Conservation (phyloP, 2,329 filamentous ascomycete species). For the Coniochaeta sp. region DNA sequence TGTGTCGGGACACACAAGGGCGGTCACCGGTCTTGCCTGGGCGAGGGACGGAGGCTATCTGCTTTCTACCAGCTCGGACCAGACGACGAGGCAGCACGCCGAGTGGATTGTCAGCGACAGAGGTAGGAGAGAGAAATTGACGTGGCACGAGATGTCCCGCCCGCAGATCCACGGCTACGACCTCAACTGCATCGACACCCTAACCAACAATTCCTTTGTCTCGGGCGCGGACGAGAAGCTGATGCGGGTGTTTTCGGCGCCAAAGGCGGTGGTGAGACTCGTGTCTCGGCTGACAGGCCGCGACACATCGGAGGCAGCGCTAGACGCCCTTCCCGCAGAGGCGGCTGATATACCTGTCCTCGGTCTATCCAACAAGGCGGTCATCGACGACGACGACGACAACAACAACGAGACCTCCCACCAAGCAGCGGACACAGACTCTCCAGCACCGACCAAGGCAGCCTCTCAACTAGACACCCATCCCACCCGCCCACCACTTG, state of each 20-base stretch:
- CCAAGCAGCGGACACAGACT: constrained; percentile 17
- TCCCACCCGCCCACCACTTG: constrained; percentile 62
- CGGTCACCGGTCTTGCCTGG: constrained; percentile 81
- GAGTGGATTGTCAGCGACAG: constrained; percentile 47
- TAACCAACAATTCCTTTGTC: constrained; percentile 67
- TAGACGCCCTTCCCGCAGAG: constrained; percentile 56
- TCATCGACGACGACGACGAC: constrained; percentile 50
- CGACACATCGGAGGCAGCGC: constrained; percentile 21
- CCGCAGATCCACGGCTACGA: constrained; percentile 98
- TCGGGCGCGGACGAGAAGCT: constrained; percentile 97
- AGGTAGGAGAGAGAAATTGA: constrained; percentile 23
- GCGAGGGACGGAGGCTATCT: constrained; percentile 74
- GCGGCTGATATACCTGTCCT: constrained; percentile 92
- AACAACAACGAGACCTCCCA: constrained; percentile 31
- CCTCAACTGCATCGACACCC: constrained; percentile 81
- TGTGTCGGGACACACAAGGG: constrained; percentile 74
- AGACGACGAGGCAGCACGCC: constrained; percentile 84
- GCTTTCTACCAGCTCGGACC: constrained; percentile 82
- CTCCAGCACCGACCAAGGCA: constrained; percentile 34
- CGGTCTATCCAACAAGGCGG: constrained; percentile 91
- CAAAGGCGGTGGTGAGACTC: constrained; percentile 71
- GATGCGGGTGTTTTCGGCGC: constrained; percentile 90
- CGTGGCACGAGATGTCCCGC: constrained; percentile 93
- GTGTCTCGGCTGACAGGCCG: constrained; percentile 62
- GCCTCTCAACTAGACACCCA: constrained; percentile 56